Evolutionary conservation across 495 filamentous ascomycete genomes (phyloP), one percentile per base, ranked within the genome.

Genomic region (Daldinia caldariorum): DNA sequence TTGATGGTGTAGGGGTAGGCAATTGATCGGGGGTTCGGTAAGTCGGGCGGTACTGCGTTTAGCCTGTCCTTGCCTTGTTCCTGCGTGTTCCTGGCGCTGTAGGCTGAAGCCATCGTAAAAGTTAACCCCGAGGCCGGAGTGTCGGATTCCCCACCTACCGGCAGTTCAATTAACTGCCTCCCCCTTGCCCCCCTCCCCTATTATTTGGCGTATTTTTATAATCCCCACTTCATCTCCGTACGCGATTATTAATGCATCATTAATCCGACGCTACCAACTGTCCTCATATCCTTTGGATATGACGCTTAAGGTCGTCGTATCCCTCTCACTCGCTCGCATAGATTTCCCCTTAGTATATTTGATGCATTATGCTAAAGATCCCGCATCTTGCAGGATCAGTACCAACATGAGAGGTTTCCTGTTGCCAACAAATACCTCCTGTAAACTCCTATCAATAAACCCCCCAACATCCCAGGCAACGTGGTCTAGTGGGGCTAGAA

Each of bases 91-190:
- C 13, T 22, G 26, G 14, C 57, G 61, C 57, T 66, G 20, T 10
- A 58, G 62, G 61, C 57, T 66, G 20, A 6, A 58, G 62, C 20
- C 7, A 8, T 47, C 26, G 26, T 26, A 43, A 47, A 47, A 47
- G 31, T 22, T 50, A 54, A 53, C 69, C 63, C 69, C 70, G 70
- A 72, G 59, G 57, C 61, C 70, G 70, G 70, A 72, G 65, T 18
- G 3, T 63, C 59, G 59, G 70, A 43, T 50, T 72, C 65, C 64
- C 70, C 70, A 67, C 64, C 54, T 50, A 61, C 56, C 70, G 70
- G 70, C 70, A 72, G 70, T 72, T 72, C 64, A 51, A 51, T 68
- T 22, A 47, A 47, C 43, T 35, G 49, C 64, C 50, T 37, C 39
- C 60, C 51, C 12, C 6, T 47, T 35, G 38, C 57, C 43, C 51